phyloP scores from a whole-genome alignment of 257 asterid genomes.

The Solanum appendiculatum region DNA sequence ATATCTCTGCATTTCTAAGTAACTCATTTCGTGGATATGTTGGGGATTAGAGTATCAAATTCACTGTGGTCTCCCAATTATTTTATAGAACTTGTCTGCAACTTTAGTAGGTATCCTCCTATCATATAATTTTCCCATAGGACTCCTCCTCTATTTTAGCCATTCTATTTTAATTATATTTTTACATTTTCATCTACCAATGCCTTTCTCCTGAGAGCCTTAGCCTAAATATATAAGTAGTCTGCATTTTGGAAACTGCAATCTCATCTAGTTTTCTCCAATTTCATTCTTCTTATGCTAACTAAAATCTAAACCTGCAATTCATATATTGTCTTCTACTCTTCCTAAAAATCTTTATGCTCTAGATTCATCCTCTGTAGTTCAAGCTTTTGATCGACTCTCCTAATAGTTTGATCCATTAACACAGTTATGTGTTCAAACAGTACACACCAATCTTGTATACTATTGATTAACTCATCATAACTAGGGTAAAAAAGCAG shows the following conservation, averaged over 20 bases:
- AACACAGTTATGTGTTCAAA: background rate
- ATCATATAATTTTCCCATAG: background rate
- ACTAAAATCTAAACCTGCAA: background rate
- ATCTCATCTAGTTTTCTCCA: background rate
- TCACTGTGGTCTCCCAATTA: background rate
- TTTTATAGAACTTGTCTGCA: background rate
- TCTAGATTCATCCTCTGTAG: background rate
- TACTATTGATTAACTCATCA: background rate
- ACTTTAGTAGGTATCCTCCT: background rate
- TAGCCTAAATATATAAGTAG: background rate
- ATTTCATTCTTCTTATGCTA: background rate
- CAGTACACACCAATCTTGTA: background rate
- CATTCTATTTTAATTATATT: background rate
- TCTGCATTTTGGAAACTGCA: background rate
- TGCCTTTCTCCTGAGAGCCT: background rate
- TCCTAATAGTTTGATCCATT: background rate
- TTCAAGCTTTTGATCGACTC: background rate
- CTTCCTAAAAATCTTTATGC: background rate
- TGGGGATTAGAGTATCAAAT: background rate
- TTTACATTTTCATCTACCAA: background rate
- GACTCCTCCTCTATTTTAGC: background rate
- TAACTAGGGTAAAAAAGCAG: background rate
- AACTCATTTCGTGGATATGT: background rate
- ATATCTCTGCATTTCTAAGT: background rate
- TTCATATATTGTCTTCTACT: background rate